Evolutionary conservation across 192 early-diverging fungal genomes (phyloP), one percentile per base, ranked within the genome.

Genomic region (Chytriomyces sp.): DNA sequence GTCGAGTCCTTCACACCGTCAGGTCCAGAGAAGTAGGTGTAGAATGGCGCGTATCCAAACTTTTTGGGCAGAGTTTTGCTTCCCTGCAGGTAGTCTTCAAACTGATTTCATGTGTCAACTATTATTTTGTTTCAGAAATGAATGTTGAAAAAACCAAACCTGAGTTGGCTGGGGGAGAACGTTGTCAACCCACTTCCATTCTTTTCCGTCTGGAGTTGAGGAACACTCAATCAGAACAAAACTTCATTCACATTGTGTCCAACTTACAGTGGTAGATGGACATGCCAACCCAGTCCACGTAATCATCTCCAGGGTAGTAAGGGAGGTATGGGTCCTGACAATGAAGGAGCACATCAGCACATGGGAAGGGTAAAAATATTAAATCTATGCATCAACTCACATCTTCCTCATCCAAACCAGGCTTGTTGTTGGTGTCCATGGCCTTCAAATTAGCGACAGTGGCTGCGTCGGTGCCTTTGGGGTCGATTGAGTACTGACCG

Each of bases 211-310:
- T 64, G 63, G 11, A 13, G 26, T 26, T 23, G 18, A 50, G 10
- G 26, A 6, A 35, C 49, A 10, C 5, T n/a, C n/a, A n/a, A n/a
- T n/a, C 10, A 6, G 28, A 20, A 61, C 0, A 45, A 50, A 16
- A 13, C 20, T 61, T 35, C 70, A 44, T 59, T 16, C 13, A 61
- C 18, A 57, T 10, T 18, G 8, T 4, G 3, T 18, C 11, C 16
- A 72, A 61, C 70, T 61, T 53, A 72, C 70, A 78, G 67, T 78
- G 77, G 60, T 78, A 78, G 26, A 78, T 65, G 24, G 69, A 72
- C 10, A 78, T 62, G 16, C 77, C 77, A 44, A 78, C 77, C 77
- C 73, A 75, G 46, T 75, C 73, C 10, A 75, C 73, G 64, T 66
- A 66, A 9, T 64, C 73, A 46, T 75, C 73, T 6, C 73, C 73